Evolutionary conservation across 306 rosid genomes (phyloP).

Genomic region (Biancaea sappan): DNA sequence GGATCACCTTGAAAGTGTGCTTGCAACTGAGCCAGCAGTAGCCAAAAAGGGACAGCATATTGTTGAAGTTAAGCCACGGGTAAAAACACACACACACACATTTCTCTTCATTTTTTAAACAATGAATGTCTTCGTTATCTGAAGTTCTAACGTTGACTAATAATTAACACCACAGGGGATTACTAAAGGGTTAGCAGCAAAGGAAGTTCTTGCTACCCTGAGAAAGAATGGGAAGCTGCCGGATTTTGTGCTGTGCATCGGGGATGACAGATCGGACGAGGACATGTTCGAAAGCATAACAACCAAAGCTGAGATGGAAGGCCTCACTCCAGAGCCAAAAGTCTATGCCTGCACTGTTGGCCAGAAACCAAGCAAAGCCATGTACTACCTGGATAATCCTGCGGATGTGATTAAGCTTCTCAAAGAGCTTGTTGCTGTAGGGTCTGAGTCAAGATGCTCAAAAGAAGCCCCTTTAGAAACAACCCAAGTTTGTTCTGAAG

Average conservation of each 20-base stretch:
- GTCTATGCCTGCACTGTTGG: constrained; percentile 88
- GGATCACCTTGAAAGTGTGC: constrained; percentile 67
- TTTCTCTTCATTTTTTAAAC: background rate
- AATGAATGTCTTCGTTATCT: background rate
- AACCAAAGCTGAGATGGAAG: constrained; percentile 38
- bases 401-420: constrained; percentile 61
- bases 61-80: constrained; percentile 77
- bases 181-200: constrained; percentile 66
- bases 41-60: constrained; percentile 65
- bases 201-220: constrained; percentile 63
- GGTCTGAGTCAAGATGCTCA: constrained; percentile 28
- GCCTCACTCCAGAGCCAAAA: constrained; percentile 50
- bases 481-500: constrained; percentile 30
- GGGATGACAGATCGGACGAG: constrained; percentile 83
- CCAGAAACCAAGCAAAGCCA: constrained; percentile 87
- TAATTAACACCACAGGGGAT: constrained; percentile 52
- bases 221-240: constrained; percentile 44
- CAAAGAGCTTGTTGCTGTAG: constrained; percentile 54
- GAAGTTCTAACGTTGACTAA: constrained; percentile 12
- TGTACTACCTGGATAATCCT: constrained; percentile 70
- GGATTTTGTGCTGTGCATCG: constrained; percentile 82
- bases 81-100: constrained; percentile 8
- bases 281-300: constrained; percentile 82
- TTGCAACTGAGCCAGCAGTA: constrained; percentile 68
- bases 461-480: constrained; percentile 22